Conservation (phyloP, 2,329 filamentous ascomycete species). For the Chaetomium strumarium region DNA sequence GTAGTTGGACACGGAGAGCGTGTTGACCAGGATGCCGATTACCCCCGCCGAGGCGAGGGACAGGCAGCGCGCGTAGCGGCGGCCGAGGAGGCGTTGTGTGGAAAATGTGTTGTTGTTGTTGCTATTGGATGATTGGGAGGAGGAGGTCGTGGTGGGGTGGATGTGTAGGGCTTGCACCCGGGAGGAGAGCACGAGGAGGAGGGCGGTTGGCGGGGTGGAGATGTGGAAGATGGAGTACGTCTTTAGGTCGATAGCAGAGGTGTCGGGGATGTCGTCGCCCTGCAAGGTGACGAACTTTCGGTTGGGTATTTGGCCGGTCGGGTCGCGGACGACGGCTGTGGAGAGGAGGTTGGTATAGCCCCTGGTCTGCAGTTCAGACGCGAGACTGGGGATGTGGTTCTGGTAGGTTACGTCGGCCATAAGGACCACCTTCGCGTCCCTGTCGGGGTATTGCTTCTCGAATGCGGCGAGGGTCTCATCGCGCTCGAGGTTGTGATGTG, state of each 20-base stretch:
- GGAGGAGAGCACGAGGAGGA: conserved; percentile 81
- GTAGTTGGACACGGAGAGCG: conserved; percentile 86
- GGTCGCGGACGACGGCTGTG: conserved; percentile 70
- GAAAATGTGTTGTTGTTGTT: conserved; percentile 30
- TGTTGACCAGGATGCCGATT: conserved; percentile 94
- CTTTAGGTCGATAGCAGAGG: conserved; percentile 45
- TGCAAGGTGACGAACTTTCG: conserved; percentile 48
- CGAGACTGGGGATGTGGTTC: conserved; percentile 60
- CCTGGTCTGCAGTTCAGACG: conserved; percentile 44
- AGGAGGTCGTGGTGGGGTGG: conserved; percentile 53
- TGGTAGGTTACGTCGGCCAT: conserved; percentile 89
- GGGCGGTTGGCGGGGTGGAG: conserved; percentile 69
- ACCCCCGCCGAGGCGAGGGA: conserved; percentile 74
- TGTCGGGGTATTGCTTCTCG: conserved; percentile 60
- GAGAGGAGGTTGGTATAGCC: conserved; percentile 68
- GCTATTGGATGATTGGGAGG: conserved; percentile 45
- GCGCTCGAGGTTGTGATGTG: conserved; percentile 61
- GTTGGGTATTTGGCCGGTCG: conserved; percentile 77
- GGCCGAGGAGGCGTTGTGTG: conserved; percentile 55
- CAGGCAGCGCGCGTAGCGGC: conserved; percentile 83
- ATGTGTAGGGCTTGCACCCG: conserved; percentile 75
- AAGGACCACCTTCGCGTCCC: conserved; percentile 60
- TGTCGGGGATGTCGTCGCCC: conserved; percentile 32
- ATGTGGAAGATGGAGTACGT: conserved; percentile 80
- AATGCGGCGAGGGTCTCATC: conserved; percentile 56